These are phyloP conservation scores for Thraustotheca clavata DNA, from an alignment of 352 stramenopile genomes.

Conservation along the genomic window DNA sequence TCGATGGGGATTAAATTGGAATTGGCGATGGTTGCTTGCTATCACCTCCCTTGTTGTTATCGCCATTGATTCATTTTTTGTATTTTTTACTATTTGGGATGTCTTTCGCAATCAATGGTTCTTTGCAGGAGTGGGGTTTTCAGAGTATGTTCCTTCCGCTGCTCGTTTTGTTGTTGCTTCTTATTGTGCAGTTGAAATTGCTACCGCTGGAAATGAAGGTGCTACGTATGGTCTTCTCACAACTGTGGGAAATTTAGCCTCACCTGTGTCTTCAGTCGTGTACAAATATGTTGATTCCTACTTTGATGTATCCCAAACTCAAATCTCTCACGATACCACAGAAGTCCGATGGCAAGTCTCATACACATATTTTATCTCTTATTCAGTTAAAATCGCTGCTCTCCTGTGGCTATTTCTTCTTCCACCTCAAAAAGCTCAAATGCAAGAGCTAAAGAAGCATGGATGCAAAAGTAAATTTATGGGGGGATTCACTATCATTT, in stretches of 20 bases:
- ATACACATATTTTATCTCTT: constrained; percentile 16
- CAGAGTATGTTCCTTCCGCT: constrained; percentile 28
- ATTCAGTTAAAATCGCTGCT: constrained; percentile 1
- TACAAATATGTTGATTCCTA: constrained; percentile 31
- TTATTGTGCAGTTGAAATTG: constrained; percentile 25
- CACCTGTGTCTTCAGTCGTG: constrained; percentile 4
- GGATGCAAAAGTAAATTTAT: constrained; percentile 36
- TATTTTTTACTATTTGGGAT: constrained; percentile 42
- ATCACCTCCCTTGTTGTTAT: constrained; percentile 34
- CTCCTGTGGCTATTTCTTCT: constrained; percentile 43
- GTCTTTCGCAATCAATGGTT: constrained; percentile 56
- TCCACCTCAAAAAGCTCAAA: constrained; percentile 38
- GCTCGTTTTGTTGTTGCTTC: constrained; percentile 26
- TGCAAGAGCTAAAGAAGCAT: constrained; percentile 40
- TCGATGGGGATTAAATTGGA: constrained; percentile 43
- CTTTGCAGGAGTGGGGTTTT: constrained; percentile 43
- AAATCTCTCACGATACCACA: constrained; percentile 1
- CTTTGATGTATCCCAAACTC: background rate
- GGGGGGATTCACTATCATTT: constrained; percentile 30
- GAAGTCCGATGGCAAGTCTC: constrained; percentile 15
- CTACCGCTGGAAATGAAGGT: constrained; percentile 17
- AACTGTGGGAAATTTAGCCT: constrained; percentile 15
- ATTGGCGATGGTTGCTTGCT: constrained; percentile 42
- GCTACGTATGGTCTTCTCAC: constrained; percentile 12
- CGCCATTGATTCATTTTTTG: constrained; percentile 37